These are phyloP conservation scores for Debaryomyces maramus DNA, from an alignment of 805 yeast species.

Conservation along the genomic window DNA sequence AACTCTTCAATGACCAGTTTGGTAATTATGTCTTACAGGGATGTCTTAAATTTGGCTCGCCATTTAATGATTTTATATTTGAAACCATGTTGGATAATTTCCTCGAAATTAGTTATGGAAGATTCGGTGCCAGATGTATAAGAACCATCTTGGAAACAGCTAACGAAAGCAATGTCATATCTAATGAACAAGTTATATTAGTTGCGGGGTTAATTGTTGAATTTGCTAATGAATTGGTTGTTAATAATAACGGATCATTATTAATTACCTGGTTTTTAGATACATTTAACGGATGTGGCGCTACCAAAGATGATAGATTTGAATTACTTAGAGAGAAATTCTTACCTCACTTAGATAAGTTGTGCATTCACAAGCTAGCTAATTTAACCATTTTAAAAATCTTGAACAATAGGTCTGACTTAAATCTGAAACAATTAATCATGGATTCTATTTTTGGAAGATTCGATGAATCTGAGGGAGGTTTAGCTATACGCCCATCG, in stretches of 20 bases:
- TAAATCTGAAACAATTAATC: conserved; percentile 58
- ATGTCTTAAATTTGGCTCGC: conserved; percentile 84
- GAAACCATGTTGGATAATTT: conserved; percentile 79
- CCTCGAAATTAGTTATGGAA: conserved; percentile 76
- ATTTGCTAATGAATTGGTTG: conserved; percentile 74
- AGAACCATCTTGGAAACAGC: conserved; percentile 89
- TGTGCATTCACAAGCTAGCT: conserved; percentile 83
- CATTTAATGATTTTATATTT: conserved; percentile 86
- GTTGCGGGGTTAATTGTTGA: conserved; percentile 77
- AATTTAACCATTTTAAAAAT: conserved; percentile 79
- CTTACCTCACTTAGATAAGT: conserved; percentile 56
- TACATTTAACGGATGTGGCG: conserved; percentile 44
- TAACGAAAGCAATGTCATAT: conserved; percentile 30
- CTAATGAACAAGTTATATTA: conserved; percentile 65
- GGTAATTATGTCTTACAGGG: conserved; percentile 97
- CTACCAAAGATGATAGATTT: conserved; percentile 54
- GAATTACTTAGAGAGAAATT: conserved; percentile 62
- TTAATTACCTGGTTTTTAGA: conserved; percentile 94
- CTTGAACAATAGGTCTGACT: conserved; percentile 65
- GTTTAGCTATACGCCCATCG: conserved; percentile 36
- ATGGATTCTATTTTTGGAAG: conserved; percentile 67
- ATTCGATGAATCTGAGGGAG: conserved; percentile 25
- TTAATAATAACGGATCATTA: conserved; percentile 84
- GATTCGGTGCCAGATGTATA: conserved; percentile 94
- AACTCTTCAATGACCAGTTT: conserved; percentile 89